phyloP scores from a whole-genome alignment of 1,284 basidiomycete genomes.

The Peniophora sp. region DNA sequence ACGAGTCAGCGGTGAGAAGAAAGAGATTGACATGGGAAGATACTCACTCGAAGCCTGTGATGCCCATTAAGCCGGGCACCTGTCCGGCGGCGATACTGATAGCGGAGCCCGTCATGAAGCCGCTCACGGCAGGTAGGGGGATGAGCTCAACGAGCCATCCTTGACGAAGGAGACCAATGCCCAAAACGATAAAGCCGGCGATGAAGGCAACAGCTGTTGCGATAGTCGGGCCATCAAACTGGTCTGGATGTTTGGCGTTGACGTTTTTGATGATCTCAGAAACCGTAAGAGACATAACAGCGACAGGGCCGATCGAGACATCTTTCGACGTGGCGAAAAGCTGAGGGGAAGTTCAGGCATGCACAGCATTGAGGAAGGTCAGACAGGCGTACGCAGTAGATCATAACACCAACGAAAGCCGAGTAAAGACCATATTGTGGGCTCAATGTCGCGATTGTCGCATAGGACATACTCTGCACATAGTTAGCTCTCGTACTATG shows the following conservation, averaged over 20 bases:
- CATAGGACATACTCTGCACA: slow-evolving; percentile 71
- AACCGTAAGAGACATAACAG: slow-evolving; percentile 94
- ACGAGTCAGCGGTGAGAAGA: slow-evolving; percentile 2
- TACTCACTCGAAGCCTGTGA: slow-evolving; percentile 71
- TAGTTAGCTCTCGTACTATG: no score
- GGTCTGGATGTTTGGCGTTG: slow-evolving; percentile 38
- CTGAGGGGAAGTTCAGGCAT: slow-evolving; percentile 25
- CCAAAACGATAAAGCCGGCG: slow-evolving; percentile 89
- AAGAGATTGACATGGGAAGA: background rate
- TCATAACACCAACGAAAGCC: slow-evolving; percentile 83
- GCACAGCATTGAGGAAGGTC: slow-evolving; percentile 19
- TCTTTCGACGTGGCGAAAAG: slow-evolving; percentile 93
- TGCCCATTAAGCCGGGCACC: slow-evolving; percentile 81
- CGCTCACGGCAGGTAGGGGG: slow-evolving; percentile 84
- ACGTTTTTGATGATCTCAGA: slow-evolving; percentile 74
- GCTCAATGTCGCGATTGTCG: slow-evolving; percentile 78
- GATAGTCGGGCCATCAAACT: slow-evolving; percentile 66
- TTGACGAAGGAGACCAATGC: slow-evolving; percentile 83
- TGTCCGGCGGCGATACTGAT: slow-evolving; percentile 84
- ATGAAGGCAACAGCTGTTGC: slow-evolving; percentile 84
- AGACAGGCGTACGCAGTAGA: slow-evolving; percentile 59
- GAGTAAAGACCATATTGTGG: slow-evolving; percentile 93
- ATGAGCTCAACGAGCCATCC: slow-evolving; percentile 98
- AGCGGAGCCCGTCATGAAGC: slow-evolving; percentile 89
- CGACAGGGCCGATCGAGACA: slow-evolving; percentile 92